Evolutionary conservation across 1,139 yeast genomes (phyloP).

Genomic region (Taphrina confusa): DNA sequence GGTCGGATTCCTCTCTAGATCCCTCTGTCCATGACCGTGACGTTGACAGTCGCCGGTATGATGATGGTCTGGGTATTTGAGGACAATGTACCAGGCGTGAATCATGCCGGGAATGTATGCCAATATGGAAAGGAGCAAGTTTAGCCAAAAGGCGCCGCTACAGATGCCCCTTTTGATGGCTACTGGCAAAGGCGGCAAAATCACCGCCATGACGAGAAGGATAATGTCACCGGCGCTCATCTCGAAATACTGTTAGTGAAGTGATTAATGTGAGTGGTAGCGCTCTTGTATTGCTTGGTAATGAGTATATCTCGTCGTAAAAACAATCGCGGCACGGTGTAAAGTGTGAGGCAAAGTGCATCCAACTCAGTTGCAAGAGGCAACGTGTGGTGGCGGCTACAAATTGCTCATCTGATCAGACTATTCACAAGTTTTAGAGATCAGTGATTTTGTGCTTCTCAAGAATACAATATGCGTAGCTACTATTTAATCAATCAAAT

Average conservation of each 20-base stretch:
- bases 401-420: neutral
- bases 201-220: conserved; percentile 73
- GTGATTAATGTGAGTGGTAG: neutral
- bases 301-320: too few species aligned
- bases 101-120: conserved; percentile 77
- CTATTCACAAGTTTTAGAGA: too few species aligned
- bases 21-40: conserved; percentile 16
- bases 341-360: too few species aligned
- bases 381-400: neutral
- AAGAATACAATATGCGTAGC: too few species aligned
- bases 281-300: too few species aligned
- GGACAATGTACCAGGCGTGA: conserved; percentile 52
- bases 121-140: conserved; percentile 69
- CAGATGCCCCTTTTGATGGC: conserved; percentile 72
- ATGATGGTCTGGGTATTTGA: conserved; percentile 48
- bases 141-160: conserved; percentile 71
- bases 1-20: conserved; percentile 19
- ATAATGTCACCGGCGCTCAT: conserved; percentile 59
- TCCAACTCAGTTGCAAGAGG: too few species aligned
- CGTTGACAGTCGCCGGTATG: conserved; percentile 3
- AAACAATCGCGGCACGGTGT: too few species aligned
- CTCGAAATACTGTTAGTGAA: neutral
- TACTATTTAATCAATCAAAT: too few species aligned
- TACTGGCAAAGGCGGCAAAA: conserved; percentile 82
- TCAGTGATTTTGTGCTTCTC: too few species aligned